Evolutionary conservation across 768 basidiomycete genomes (phyloP).

Genomic region (Suillus brevipes): DNA sequence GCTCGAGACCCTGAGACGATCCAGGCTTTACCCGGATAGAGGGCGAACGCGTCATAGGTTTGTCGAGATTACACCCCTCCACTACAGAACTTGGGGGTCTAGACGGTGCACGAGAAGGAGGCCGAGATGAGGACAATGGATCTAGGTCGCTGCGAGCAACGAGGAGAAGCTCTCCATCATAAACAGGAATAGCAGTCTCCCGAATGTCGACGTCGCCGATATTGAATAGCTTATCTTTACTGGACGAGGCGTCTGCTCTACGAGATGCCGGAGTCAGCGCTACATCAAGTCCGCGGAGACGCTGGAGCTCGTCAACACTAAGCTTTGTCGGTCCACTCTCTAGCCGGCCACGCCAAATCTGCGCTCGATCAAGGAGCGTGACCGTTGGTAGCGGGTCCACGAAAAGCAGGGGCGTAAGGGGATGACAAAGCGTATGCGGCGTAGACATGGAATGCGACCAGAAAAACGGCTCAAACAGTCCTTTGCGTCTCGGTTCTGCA

Average conservation of each 20-base stretch:
- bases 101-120: conserved; percentile 63
- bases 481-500: conserved; percentile 72
- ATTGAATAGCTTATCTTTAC: conserved; percentile 29
- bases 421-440: conserved; percentile 41
- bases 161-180: conserved; percentile 72
- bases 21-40: conserved; percentile 79
- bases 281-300: conserved; percentile 53
- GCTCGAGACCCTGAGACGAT: conserved; percentile 64
- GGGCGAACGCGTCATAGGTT: conserved; percentile 56
- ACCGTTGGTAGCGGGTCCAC: conserved; percentile 71
- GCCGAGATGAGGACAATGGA: conserved; percentile 47
- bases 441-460: conserved; percentile 53
- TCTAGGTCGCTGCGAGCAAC: conserved; percentile 59
- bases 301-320: conserved; percentile 57
- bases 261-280: conserved; percentile 35
- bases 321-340: conserved; percentile 56
- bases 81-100: conserved; percentile 68
- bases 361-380: conserved; percentile 65
- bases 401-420: conserved; percentile 69
- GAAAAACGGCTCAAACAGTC: conserved; percentile 75
- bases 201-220: conserved; percentile 51
- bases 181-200: conserved; percentile 71
- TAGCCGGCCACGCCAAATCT: conserved; percentile 63
- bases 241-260: conserved; percentile 16
- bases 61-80: conserved; percentile 40